These are phyloP conservation scores for Carex myosuroides DNA, from an alignment of 176 grass and related monocot genomes.

Conservation along the genomic window DNA sequence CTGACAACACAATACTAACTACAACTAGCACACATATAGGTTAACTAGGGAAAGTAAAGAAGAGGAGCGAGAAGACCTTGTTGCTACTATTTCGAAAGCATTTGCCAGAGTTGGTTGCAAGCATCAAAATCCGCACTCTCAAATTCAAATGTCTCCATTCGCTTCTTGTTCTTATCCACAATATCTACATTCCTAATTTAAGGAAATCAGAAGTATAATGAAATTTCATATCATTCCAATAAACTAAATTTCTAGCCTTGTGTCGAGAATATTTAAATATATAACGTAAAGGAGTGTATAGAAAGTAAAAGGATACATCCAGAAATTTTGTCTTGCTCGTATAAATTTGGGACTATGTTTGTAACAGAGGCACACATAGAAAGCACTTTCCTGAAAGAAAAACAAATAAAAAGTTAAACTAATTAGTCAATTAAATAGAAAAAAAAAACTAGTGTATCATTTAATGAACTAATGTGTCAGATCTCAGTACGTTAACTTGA, in stretches of 20 bases:
- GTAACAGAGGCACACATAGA: slow-evolving; percentile 80
- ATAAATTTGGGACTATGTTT: slow-evolving; percentile 57
- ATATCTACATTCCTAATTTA: slow-evolving; percentile 41
- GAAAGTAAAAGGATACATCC: slow-evolving; percentile 80
- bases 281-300: neutral
- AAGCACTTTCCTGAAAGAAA: slow-evolving; percentile 47
- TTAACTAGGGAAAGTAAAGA: neutral
- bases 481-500: neutral
- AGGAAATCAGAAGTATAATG: neutral
- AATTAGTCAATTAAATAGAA: slow-evolving; percentile 8
- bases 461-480: neutral
- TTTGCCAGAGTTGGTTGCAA: slow-evolving; percentile 60
- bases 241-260: neutral
- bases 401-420: slow-evolving; percentile 12
- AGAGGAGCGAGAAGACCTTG: neutral
- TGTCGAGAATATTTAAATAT: neutral
- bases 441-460: neutral
- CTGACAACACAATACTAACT: neutral
- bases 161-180: slow-evolving; percentile 50
- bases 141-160: slow-evolving; percentile 43
- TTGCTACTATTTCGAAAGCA: slow-evolving; percentile 24
- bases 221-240: neutral
- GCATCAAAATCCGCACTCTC: slow-evolving; percentile 37
- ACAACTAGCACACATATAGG: neutral
- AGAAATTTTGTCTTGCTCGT: slow-evolving; percentile 54